Base-by-base conservation (phyloP, 202 grass and related monocot genomes). In the Panicum hallii region DNA sequence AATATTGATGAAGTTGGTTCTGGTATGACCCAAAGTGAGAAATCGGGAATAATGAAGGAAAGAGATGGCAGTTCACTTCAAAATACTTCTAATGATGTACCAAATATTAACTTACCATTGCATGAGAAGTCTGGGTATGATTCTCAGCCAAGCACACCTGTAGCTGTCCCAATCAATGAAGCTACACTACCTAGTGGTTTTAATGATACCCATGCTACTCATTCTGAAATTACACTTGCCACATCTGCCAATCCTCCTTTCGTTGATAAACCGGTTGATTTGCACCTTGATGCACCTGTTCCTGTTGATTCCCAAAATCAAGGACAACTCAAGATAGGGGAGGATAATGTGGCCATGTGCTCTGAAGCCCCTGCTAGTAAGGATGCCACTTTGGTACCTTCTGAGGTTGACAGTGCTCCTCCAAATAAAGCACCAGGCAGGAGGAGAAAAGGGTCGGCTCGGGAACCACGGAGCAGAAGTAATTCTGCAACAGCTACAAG, bases 401-500 rank as follows among this genome's bases (percentile, higher is more conserved):
- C 77, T 32, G 80, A 79, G 67, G 67, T 87, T 60, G 68, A 80
- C 32, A 79, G 20, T 85, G 63, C 42, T 81, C 54, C 84, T 82
- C 42, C 75, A 53, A 69, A 36, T 79, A 95, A 87, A 84, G 53
- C 83, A 81, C 56, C 82, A 79, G 55, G 77, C 74, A 94, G 86
- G 67, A 94, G 83, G 82, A 91, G 87, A 79, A 94, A 94, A 79
- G 90, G 86, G 16, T 57, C 88, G 72, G 74, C 87, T 64, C 58
- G 81, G 30, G 87, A 97, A 86, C 80, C 92, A 55, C 81, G 83
- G 38, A 86, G 71, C 26, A 90, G 78, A 88, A 92, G 81, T 89
- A 89, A 69, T 82, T 94, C 88, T 74, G 78, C 90, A 70, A 88
- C 97, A 63, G 93, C 84, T 83, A 90, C 93, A 41, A 83, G 48